Evolutionary conservation across 1,139 yeast genomes (phyloP), one percentile per base, ranked within the genome.

Genomic region (Kazachstania sp.): DNA sequence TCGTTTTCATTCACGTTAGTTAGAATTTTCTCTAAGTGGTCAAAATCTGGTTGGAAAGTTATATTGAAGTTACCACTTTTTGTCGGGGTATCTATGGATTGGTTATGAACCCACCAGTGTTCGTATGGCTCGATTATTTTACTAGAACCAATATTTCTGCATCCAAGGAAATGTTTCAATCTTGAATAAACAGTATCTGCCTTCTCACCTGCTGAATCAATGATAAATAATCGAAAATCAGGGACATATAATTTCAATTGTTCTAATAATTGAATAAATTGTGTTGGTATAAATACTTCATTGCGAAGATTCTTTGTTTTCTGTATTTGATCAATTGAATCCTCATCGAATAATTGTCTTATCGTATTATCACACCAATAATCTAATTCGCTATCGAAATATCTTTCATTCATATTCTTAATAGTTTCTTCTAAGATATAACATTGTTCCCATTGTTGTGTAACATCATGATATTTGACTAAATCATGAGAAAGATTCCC

Each of bases 401-500:
- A 38, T 34, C 44, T 39, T 19, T 8, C 13, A 18, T 36, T 38
- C 26, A 54, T 55, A 15, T 35, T 41, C 2, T 39, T 39, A 41
- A 46, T 37, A 35, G 51, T 41, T 13, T 54, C 55, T n/a, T 16
- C 20, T 11, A 13, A 20, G 16, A 58, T 40, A 32, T 46, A 56
- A 5, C 60, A 49, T 49, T 61, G 65, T 45, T 55, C 51, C 64
- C 64, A 58, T 18, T 26, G 35, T 1, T 49, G 41, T 2, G 30
- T 37, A 6, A 37, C 28, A 4, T 39, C 23, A 12, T 51, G 47
- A 32, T 41, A 53, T 34, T 47, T 49, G 2, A 63, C 59, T 19
- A 58, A 40, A 49, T 61, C 66, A 39, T 61, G 64, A 1, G 64
- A 44, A 2, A 56, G 47, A 39, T 59, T 50, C 44, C 54, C 51